Evolutionary conservation across 2,329 filamentous ascomycete species (phyloP).

Genomic region (Colletotrichum zoysiae): DNA sequence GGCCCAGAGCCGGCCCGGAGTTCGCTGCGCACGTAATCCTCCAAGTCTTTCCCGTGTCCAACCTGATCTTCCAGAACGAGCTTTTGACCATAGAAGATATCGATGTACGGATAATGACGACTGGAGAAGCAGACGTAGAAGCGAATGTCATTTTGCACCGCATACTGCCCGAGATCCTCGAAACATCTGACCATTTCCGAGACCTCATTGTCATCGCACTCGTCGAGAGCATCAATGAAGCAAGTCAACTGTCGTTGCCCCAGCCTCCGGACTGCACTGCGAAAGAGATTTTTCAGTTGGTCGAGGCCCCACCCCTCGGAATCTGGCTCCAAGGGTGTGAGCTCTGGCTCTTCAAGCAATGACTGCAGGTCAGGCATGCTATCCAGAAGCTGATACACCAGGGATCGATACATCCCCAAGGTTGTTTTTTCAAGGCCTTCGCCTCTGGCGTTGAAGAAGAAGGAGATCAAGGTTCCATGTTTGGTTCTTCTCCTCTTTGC

Average conservation of each 20-base stretch:
- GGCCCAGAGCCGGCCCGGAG: not conserved
- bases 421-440: conserved; percentile 28
- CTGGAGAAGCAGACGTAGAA: conserved; percentile 45
- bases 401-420: conserved; percentile 35
- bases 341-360: conserved; percentile 18
- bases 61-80: conserved; percentile 46
- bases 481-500: not conserved
- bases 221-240: conserved; percentile 32
- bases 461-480: not conserved
- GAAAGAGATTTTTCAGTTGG: not conserved
- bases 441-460: conserved; percentile 42
- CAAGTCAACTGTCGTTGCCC: conserved; percentile 30
- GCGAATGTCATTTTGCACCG: not conserved
- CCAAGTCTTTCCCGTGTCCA: conserved; percentile 47
- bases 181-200: conserved; percentile 20
- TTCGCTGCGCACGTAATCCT: conserved; percentile 40
- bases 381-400: conserved; percentile 18
- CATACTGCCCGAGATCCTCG: conserved; percentile 9
- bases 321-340: not conserved
- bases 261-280: not conserved
- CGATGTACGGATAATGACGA: conserved; percentile 20
- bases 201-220: conserved; percentile 32
- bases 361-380: not conserved
- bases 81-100: conserved; percentile 10
- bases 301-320: not conserved